Conservation (phyloP, 306 rosid genomes). For the Quercus ilex region DNA sequence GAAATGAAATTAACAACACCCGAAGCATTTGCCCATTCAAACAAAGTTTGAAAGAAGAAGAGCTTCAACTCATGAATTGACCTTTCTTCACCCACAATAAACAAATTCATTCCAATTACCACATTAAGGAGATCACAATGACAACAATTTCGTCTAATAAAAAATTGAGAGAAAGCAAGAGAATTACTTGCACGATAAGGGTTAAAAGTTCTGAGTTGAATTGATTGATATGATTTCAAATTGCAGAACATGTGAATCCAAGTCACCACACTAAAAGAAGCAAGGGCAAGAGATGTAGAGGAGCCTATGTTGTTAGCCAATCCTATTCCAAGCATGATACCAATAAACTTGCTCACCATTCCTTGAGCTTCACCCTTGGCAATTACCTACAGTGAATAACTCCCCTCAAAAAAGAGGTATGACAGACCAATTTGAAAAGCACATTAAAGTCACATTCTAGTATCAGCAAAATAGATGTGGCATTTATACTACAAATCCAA, state of each 20-base stretch:
- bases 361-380: constrained; percentile 99
- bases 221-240: too few species aligned
- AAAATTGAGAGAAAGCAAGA: neutral
- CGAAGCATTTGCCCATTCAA: too few species aligned
- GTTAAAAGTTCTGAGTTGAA: too few species aligned
- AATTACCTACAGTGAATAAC: constrained; percentile 60
- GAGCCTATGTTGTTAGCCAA: constrained; percentile 49
- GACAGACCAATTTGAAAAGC: neutral
- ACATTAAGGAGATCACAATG: neutral
- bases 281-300: too few species aligned
- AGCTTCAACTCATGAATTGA: too few species aligned
- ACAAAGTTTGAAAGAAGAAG: too few species aligned
- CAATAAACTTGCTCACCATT: constrained; percentile 93
- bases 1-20: too few species aligned
- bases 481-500: neutral
- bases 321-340: constrained; percentile 76
- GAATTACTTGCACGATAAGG: constrained; percentile 87
- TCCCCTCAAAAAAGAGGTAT: constrained; percentile 7
- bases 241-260: too few species aligned
- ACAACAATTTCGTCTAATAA: constrained; percentile 5
- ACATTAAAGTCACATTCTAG: neutral
- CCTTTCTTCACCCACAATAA: neutral
- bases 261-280: too few species aligned
- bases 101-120: neutral
- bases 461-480: neutral